Evolutionary conservation across 73 alveolate genomes (phyloP), one percentile per base, ranked within the genome.

Genomic region (Breviolum minutum): DNA sequence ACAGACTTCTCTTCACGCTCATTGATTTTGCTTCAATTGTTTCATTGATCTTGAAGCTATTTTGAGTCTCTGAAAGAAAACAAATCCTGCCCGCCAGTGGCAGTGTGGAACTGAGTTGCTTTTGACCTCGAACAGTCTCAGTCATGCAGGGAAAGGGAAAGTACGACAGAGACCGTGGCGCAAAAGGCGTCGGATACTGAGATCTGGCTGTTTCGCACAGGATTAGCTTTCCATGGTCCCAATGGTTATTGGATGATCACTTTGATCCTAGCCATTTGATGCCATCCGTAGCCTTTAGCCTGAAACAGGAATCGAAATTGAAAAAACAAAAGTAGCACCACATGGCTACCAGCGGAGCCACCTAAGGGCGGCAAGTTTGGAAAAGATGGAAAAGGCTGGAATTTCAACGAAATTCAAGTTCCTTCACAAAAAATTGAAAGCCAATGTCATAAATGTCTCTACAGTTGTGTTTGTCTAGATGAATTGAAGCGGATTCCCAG

Each of bases 331-430:
- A 24, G 82, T 5, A 2, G 27, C 82, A 71, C 27, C 40, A 73
- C 14, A 24, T 73, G 54, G 82, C 48, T 26, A 22, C 40, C 19
- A n/a, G 62, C 26, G 27, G 12, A 27, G 30, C 70, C 86, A 9
- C 24, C 19, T 20, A 13, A 83, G 92, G 92, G 27, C 63, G 94
- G 94, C 7, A 86, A 86, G 80, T 86, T 63, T 63, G 94, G 94
- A 86, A 86, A 86, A n/a, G 94, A 86, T 26, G 94, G 94, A 86
- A 86, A 86, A 86, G 94, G 94, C 94, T 14, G 48, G 83, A 13
- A 40, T 40, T 40, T 40, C 54, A 40, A 40, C 54, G 48, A 29
- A n/a, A n/a, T 73, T 73, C 82, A 24, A 40, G 27, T 29, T 16
- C 11, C 14, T 22, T 40, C 40, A 8, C 10, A 73, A 24, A 73